Percentiles rank a stretch among this genome's conserved stretches.
Conservation (phyloP, 192 early-diverging fungal genomes). For the Coemansia sp. region DNA sequence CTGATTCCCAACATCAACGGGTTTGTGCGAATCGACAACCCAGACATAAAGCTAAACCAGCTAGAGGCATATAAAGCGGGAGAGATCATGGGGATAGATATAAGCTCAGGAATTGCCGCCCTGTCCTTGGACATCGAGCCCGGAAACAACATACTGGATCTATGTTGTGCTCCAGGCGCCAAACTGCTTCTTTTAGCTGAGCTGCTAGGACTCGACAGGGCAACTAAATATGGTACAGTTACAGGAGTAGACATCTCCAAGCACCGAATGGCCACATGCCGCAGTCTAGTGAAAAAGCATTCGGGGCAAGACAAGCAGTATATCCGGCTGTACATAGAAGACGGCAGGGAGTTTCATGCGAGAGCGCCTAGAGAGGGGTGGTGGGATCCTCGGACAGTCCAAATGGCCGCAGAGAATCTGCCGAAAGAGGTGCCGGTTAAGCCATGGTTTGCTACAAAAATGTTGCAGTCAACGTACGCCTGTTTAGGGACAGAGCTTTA, state of each 20-base stretch:
- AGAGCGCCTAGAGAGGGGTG: conserved; percentile 59
- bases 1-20: conserved; percentile 55
- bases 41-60: conserved; percentile 52
- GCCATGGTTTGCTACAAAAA: conserved; percentile 76
- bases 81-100: conserved; percentile 72
- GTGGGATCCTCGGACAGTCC: conserved; percentile 26
- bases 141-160: conserved; percentile 85
- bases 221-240: conserved; percentile 64
- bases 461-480: conserved; percentile 64
- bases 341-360: conserved; percentile 78
- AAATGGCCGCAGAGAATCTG: neutral
- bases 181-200: conserved; percentile 85
- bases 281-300: conserved; percentile 73
- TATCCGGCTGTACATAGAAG: conserved; percentile 70
- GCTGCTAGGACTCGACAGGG: conserved; percentile 26
- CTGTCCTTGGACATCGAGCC: conserved; percentile 67
- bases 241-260: conserved; percentile 88
- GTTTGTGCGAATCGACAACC: conserved; percentile 58
- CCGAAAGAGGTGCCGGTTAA: neutral
- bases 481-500: conserved; percentile 51
- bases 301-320: conserved; percentile 28
- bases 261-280: conserved; percentile 73
- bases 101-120: conserved; percentile 83
- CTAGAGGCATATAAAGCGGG: conserved; percentile 43
- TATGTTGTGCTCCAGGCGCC: conserved; percentile 85